Base-by-base conservation (phyloP, 768 basidiomycete genomes). In the Termitomyces sp. region DNA sequence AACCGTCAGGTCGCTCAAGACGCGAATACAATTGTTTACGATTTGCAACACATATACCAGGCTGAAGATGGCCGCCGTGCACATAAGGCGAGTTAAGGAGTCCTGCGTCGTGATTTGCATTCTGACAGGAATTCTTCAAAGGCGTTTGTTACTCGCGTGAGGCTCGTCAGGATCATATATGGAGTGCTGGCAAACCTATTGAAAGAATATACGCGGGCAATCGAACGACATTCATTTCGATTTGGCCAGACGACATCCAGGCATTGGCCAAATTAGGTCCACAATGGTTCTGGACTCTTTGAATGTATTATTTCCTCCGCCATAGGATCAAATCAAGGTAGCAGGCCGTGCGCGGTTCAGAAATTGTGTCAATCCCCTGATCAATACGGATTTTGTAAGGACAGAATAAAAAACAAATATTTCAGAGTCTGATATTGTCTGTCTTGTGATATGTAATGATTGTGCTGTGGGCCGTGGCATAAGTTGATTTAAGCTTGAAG, bases 181-280 rank as follows among this genome's bases (percentile, higher is more conserved):
- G 43, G 39, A 10, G 44, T 26, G 4, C 5, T 61, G 13, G 36
- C 29, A 10, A 43, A n/a, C 2, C 36, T 50, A 3, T 10, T 61
- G 12, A 58, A 43, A 32, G 60, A 58, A 37, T 61, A 61, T 43
- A 12, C 54, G 2, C 34, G 29, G n/a, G 46, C 55, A 14, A 43
- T 61, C 10, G 60, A 61, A 10, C 36, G 53, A 8, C 57, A 58
- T 46, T 51, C 60, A 16, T 61, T 61, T 43, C 43, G 60, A 29
- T 61, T 61, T 37, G 53, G 43, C 12, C 56, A 61, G 44, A 31
- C 22, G 22, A 22, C 14, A 12, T 49, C 9, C 5, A 51, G 16
- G 7, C 34, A 26, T 24, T 13, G 9, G 18, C 34, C 12, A 32
- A 22, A 14, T 22, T 6, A 24, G 20, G 1, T 49, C 13, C 12